Evolutionary conservation across 1,139 yeast species (phyloP).

Genomic region (Saccharomyces hybrid): DNA sequence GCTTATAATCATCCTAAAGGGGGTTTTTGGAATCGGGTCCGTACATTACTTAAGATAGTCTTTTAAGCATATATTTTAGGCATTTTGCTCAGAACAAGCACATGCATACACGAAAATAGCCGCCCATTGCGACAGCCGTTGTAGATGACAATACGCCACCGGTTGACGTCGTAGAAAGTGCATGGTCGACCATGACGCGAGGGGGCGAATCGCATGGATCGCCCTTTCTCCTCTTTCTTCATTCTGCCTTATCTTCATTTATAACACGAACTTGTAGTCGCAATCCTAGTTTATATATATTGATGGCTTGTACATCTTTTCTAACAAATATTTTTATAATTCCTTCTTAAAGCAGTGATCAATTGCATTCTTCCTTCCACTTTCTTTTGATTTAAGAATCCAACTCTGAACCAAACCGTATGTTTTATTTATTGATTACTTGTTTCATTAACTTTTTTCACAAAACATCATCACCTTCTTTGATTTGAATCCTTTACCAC

Average conservation of each 20-base stretch:
- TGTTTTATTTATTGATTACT: neutral
- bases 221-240: neutral
- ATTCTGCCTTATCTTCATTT: neutral
- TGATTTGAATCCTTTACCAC: neutral
- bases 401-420: neutral
- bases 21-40: too few species aligned
- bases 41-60: too few species aligned
- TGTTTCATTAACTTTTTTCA: neutral
- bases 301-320: neutral
- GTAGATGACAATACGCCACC: neutral
- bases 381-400: neutral
- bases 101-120: neutral
- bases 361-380: neutral
- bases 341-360: neutral
- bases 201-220: slow-evolving; percentile 1
- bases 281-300: neutral
- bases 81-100: too few species aligned
- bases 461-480: neutral
- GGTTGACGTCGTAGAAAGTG: neutral
- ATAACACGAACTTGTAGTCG: neutral
- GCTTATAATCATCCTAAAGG: too few species aligned
- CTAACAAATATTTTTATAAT: neutral
- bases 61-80: too few species aligned
- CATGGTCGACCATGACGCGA: neutral
- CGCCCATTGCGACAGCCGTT: neutral